These are phyloP conservation scores for Penicillium paxilli DNA, from an alignment of 495 filamentous ascomycete species.

Conservation along the genomic window DNA sequence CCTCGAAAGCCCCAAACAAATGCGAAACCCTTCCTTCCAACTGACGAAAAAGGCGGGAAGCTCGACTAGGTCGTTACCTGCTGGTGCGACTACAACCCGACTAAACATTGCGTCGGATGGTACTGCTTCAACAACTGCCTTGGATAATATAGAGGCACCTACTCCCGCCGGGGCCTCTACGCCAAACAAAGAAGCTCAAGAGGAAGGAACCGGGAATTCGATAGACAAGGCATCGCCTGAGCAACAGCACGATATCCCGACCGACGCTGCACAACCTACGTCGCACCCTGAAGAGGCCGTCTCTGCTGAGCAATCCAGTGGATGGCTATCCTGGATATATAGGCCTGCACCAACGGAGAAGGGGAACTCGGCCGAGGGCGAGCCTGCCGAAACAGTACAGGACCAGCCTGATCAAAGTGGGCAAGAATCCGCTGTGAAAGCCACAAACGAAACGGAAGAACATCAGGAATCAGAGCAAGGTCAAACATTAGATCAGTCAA, in stretches of 20 bases:
- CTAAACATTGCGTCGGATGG: conserved; percentile 52
- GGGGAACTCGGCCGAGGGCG: neutral
- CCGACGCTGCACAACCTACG: conserved; percentile 7
- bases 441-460: conserved; percentile 16
- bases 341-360: conserved; percentile 19
- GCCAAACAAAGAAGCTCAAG: conserved; percentile 24
- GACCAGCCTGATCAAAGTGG: conserved; percentile 5
- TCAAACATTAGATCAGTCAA: conserved; percentile 12
- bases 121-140: conserved; percentile 34
- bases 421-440: conserved; percentile 8
- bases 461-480: conserved; percentile 2
- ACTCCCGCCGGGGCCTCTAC: conserved; percentile 15
- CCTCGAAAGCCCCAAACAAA: conserved; percentile 26
- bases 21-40: conserved; percentile 38
- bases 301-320: conserved; percentile 37
- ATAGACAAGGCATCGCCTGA: conserved; percentile 20
- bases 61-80: conserved; percentile 49
- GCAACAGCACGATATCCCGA: conserved; percentile 10
- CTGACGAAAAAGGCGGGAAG: conserved; percentile 40
- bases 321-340: conserved; percentile 63
- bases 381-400: conserved; percentile 17
- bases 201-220: conserved; percentile 10
- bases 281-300: conserved; percentile 12
- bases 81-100: conserved; percentile 46
- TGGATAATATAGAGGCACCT: conserved; percentile 26